These are phyloP conservation scores for Leucosporidium scottii DNA, from an alignment of 768 basidiomycete genomes.

Conservation along the genomic window DNA sequence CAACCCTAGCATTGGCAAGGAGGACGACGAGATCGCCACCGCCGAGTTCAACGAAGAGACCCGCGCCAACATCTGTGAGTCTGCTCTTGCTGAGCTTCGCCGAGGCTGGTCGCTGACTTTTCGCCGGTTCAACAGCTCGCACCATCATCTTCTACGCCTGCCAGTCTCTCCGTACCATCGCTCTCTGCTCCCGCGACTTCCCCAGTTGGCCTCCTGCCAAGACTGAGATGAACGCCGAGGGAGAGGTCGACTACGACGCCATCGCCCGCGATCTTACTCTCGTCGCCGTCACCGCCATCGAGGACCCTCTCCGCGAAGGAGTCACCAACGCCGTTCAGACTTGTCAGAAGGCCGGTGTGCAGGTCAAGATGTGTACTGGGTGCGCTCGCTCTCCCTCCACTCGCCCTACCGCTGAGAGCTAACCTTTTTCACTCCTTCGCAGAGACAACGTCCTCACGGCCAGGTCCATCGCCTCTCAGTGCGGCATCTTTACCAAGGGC, in stretches of 20 bases:
- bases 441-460: conserved; percentile 51
- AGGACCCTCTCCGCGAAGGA: conserved; percentile 87
- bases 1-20: conserved; percentile 35
- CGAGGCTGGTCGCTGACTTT: neutral
- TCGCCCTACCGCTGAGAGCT: neutral
- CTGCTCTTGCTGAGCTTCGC: neutral
- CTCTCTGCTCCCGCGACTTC: conserved; percentile 86
- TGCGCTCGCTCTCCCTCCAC: conserved; percentile 11
- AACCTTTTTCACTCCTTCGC: neutral
- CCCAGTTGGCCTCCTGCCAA: conserved; percentile 68
- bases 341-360: conserved; percentile 81
- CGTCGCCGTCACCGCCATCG: conserved; percentile 86
- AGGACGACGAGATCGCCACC: conserved; percentile 43
- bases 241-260: conserved; percentile 50
- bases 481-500: conserved; percentile 86
- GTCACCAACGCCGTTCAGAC: conserved; percentile 81
- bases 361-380: conserved; percentile 94
- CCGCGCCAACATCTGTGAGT: conserved; percentile 61
- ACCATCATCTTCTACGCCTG: conserved; percentile 98
- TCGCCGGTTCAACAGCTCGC: conserved; percentile 43
- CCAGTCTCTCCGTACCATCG: conserved; percentile 88
- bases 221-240: conserved; percentile 25
- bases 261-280: conserved; percentile 69
- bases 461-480: conserved; percentile 92
- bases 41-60: conserved; percentile 59